Evolutionary conservation across 257 asterid genomes (phyloP).

Genomic region (Fraxinus quadrangulata): DNA sequence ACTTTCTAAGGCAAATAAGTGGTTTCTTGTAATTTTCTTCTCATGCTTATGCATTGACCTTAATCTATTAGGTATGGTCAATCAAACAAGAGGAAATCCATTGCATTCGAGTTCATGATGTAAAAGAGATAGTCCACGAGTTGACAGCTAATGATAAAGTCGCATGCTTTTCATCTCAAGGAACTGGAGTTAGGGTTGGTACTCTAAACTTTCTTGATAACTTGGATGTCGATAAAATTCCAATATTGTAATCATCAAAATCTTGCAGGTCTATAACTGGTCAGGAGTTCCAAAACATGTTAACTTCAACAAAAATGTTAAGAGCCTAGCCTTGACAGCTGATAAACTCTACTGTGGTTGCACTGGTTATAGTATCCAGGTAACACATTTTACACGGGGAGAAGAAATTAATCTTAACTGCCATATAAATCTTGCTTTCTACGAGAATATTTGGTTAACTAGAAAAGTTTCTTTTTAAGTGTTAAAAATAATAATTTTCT

Average conservation of each 20-base stretch:
- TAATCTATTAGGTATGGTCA: constrained; percentile 62
- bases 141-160: constrained; percentile 55
- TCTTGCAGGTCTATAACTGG: constrained; percentile 71
- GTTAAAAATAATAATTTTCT: background rate
- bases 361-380: constrained; percentile 71
- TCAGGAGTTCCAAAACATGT: constrained; percentile 61
- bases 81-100: constrained; percentile 75
- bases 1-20: background rate
- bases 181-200: constrained; percentile 70
- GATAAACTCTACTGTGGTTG: constrained; percentile 79
- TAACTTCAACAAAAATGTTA: constrained; percentile 67
- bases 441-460: background rate
- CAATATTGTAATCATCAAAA: background rate
- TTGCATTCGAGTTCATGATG: constrained; percentile 77
- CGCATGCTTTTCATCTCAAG: constrained; percentile 70
- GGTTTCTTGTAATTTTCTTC: background rate
- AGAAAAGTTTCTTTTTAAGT: background rate
- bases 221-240: background rate
- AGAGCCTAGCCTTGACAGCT: constrained; percentile 52
- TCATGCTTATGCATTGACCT: background rate
- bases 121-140: constrained; percentile 61
- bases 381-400: constrained; percentile 15
- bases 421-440: background rate
- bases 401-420: background rate
- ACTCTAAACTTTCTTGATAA: background rate